phyloP scores from a whole-genome alignment of 768 basidiomycete genomes.

The Pisolithus sp. region DNA sequence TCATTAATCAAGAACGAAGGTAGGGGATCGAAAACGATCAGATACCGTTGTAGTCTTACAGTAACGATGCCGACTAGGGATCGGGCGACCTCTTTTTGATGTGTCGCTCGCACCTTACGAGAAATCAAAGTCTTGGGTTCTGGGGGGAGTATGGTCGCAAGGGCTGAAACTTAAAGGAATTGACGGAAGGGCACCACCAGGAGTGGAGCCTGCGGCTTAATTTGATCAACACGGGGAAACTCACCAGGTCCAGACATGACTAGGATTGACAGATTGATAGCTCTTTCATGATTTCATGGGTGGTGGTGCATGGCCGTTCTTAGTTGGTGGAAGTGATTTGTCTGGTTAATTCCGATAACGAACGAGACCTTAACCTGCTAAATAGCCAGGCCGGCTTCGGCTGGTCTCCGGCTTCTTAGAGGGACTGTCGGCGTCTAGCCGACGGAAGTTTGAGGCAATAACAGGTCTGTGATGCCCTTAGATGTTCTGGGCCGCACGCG shows the following conservation, averaged over 20 bases:
- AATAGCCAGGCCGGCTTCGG: constrained; percentile 39
- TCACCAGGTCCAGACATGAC: constrained; percentile 77
- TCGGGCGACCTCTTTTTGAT: constrained; percentile 62
- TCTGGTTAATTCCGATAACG: too few relatives aligned
- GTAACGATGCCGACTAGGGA: constrained; percentile 80
- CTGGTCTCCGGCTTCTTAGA: constrained; percentile 79
- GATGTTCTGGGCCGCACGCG: constrained; percentile 85
- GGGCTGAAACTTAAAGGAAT: background rate
- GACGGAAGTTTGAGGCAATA: constrained; percentile 86
- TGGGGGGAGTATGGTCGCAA: constrained; percentile 67
- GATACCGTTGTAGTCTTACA: constrained; percentile 81
- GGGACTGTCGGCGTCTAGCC: constrained; percentile 77
- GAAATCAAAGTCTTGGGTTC: constrained; percentile 89
- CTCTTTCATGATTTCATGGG: constrained; percentile 82
- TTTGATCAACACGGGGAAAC: constrained; percentile 93
- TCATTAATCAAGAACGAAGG: constrained; percentile 83
- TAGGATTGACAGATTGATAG: constrained; percentile 77
- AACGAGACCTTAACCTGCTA: too few relatives aligned
- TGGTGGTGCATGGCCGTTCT: constrained; percentile 88
- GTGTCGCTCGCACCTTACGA: constrained; percentile 75
- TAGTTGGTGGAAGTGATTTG: constrained; percentile 45
- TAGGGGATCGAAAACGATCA: constrained; percentile 82
- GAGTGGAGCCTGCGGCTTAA: constrained; percentile 98
- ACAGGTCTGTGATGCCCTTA: constrained; percentile 90
- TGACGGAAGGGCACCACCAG: constrained; percentile 45